Base-by-base conservation (phyloP, 768 basidiomycete species). In the Neoboletus subvelutipes region DNA sequence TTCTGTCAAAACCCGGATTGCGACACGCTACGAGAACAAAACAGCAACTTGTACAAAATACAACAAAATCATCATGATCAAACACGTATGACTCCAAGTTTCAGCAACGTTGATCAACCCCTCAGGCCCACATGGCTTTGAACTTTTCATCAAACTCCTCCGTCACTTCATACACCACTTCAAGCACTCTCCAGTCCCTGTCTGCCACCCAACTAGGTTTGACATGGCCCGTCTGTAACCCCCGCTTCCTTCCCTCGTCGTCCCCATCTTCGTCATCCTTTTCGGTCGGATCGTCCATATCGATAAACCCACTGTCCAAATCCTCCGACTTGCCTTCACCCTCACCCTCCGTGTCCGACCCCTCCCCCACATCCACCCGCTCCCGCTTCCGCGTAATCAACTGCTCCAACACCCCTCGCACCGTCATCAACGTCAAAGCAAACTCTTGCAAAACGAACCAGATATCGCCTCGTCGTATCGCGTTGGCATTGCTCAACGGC, bases 371-470 rank as follows among this genome's bases (percentile, higher is more conserved):
- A 11, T 60, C 65, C 2, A 33, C 53, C 10, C 15, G 34, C 4
- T 69, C 56, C 22, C 52, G 68, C 55, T 63, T 75, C 33, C 64
- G 52, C 49, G 81, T 64, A 17, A 68, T 65, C 37, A 85, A 60
- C 54, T 81, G 76, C 61, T 82, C 77, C 41, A 90, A 68, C 20
- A 75, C 76, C 0, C 78, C 72, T 46, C 80, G 74, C 55, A 88
- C 73, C 0, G 79, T 75, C 65, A 70, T 71, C 59, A 88, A 61
- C 8, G 79, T 76, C 61, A 87, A 64, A 15, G 61, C 60, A 65
- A 88, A 88, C 43, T 85, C 84, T 60, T 88, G 71, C 29, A 88
- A 73, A 7, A 79, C 59, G 67, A 80, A 87, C 85, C 86, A 87
- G n/a, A 87, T 58, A 26, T 87, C 85, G 10, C 83, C 84, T 5